Percentiles rank a stretch among this genome's conserved stretches.
Conservation (phyloP, 2,329 filamentous ascomycete genomes). For the Paradendryphiella salina region DNA sequence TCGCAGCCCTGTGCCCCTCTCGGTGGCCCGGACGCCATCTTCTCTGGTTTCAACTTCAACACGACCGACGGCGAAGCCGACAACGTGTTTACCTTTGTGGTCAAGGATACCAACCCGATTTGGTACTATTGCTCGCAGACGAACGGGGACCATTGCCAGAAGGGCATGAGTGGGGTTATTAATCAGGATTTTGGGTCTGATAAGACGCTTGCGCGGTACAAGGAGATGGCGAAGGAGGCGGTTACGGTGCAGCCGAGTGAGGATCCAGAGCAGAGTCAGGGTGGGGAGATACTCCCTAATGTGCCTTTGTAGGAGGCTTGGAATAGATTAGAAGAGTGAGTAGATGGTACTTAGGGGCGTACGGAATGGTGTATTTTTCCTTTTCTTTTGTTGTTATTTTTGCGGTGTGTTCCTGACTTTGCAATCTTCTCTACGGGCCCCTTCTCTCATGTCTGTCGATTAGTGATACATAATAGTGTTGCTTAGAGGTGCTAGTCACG, state of each 20-base stretch:
- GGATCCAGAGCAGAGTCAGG: conserved; percentile 20
- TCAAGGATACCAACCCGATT: conserved; percentile 70
- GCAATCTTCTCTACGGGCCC: too few relatives aligned
- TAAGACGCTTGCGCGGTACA: conserved; percentile 38
- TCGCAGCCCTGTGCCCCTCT: conserved; percentile 69
- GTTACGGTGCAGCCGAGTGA: conserved; percentile 28
- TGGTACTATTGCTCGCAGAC: conserved; percentile 77
- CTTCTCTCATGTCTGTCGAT: background rate
- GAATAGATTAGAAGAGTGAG: too few relatives aligned
- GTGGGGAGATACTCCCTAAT: conserved; percentile 32
- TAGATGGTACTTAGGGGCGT: too few relatives aligned
- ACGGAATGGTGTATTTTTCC: too few relatives aligned
- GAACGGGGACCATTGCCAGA: conserved; percentile 66
- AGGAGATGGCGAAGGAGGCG: conserved; percentile 28
- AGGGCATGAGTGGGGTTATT: conserved; percentile 73
- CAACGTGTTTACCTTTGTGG: conserved; percentile 65
- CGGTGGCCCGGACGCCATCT: conserved; percentile 57
- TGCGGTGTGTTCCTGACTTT: too few relatives aligned
- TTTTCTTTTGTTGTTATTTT: too few relatives aligned
- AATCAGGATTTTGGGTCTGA: conserved; percentile 53
- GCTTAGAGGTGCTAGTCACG: background rate
- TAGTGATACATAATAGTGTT: background rate
- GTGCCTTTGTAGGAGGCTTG: conserved; percentile 24
- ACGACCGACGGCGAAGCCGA: conserved; percentile 32
- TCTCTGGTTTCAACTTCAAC: conserved; percentile 65